phyloP scores from a whole-genome alignment of 495 filamentous ascomycete species.

The Niebla homalea region DNA sequence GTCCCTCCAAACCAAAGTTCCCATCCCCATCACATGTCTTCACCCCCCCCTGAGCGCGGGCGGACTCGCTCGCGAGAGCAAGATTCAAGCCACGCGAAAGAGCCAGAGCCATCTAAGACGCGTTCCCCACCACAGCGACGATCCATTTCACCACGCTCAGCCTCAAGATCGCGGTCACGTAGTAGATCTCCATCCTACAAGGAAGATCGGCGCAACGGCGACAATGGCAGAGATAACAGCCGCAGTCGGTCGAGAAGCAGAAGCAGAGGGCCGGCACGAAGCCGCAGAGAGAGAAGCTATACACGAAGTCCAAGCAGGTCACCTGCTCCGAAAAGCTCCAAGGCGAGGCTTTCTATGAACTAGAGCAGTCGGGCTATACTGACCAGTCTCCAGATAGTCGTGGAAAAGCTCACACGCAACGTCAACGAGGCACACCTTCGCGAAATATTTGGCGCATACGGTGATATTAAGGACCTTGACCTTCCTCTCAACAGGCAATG shows the following conservation, averaged over 20 bases:
- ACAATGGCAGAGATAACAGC: slow-evolving; percentile 28
- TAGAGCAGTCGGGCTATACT: not conserved
- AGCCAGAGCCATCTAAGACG: slow-evolving; percentile 19
- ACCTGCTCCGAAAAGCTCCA: slow-evolving; percentile 38
- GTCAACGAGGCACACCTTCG: slow-evolving; percentile 74
- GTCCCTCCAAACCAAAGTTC: too few species aligned
- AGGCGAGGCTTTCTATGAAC: slow-evolving; percentile 26
- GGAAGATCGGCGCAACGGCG: slow-evolving; percentile 25
- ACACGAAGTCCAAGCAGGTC: slow-evolving; percentile 34
- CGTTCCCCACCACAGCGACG: slow-evolving; percentile 25
- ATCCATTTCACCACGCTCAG: slow-evolving; percentile 37
- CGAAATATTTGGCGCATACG: slow-evolving; percentile 88
- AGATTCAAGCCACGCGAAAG: slow-evolving; percentile 15
- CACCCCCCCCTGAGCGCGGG: slow-evolving; percentile 18
- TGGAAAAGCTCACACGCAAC: slow-evolving; percentile 94
- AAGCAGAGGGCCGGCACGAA: slow-evolving; percentile 22
- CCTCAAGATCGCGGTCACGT: slow-evolving; percentile 22
- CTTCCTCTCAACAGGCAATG: slow-evolving; percentile 80
- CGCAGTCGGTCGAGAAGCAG: slow-evolving; percentile 30
- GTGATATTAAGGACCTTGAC: slow-evolving; percentile 71
- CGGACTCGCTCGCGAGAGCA: slow-evolving; percentile 21
- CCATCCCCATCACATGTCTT: slow-evolving; percentile 8
- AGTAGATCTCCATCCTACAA: slow-evolving; percentile 26
- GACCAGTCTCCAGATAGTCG: slow-evolving; percentile 54
- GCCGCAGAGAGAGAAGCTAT: slow-evolving; percentile 32